phyloP scores from a whole-genome alignment of 257 asterid species.

The Solanum stenotomum region DNA sequence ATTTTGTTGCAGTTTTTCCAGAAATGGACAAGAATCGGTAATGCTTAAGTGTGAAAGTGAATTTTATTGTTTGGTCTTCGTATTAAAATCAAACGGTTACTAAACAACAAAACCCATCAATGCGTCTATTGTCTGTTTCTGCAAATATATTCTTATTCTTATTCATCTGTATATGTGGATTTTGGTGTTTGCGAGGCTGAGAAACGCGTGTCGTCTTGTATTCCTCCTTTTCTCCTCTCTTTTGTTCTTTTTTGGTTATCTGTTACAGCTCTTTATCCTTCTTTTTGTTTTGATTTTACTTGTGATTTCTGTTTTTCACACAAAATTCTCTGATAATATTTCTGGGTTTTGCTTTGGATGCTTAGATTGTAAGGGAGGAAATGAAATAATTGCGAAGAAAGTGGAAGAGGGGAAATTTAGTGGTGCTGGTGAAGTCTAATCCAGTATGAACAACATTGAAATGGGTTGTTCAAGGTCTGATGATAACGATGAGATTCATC shows the following conservation, averaged over 20 bases:
- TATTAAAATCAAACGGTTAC: background rate
- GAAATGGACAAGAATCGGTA: background rate
- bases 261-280: background rate
- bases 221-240: constrained; percentile 20
- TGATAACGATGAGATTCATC: constrained; percentile 43
- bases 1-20: background rate
- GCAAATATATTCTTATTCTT: constrained; percentile 16
- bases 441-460: constrained; percentile 6
- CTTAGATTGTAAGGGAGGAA: background rate
- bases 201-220: constrained; percentile 29
- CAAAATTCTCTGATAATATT: background rate
- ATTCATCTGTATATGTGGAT: constrained; percentile 18
- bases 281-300: background rate
- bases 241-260: background rate
- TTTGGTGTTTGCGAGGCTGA: constrained; percentile 14
- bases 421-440: background rate
- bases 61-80: background rate
- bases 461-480: constrained; percentile 50
- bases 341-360: background rate
- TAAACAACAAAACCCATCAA: background rate
- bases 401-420: background rate
- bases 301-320: background rate
- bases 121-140: background rate
- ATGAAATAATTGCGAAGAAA: background rate
- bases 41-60: background rate